Evolutionary conservation across 768 basidiomycete species (phyloP).

Genomic region (Macrolepiota fuliginosa): DNA sequence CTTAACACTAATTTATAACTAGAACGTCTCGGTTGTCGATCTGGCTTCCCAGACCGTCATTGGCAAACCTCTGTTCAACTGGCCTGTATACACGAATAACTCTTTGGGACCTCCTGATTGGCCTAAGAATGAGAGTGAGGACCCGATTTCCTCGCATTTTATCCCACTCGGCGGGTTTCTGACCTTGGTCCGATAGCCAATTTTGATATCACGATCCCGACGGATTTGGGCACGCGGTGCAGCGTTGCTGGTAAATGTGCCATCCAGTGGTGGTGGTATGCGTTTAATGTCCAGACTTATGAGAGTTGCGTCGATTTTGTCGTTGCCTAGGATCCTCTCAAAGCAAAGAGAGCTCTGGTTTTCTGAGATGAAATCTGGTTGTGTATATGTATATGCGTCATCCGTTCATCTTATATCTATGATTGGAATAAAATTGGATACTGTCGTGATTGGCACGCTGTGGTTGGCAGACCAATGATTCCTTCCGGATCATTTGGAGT

Average conservation of each 20-base stretch:
- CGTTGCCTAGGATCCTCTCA: slow-evolving; percentile 2
- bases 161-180: neutral
- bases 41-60: slow-evolving; percentile 26
- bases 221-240: slow-evolving; percentile 27
- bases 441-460: too few species aligned
- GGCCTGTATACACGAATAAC: slow-evolving; percentile 32
- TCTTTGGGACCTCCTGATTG: slow-evolving; percentile 27
- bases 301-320: slow-evolving; percentile 34
- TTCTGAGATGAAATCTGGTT: neutral
- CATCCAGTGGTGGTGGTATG: slow-evolving; percentile 38
- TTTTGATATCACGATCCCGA: slow-evolving; percentile 25
- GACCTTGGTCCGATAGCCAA: slow-evolving; percentile 19
- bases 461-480: too few species aligned
- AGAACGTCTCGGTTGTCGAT: slow-evolving; percentile 33
- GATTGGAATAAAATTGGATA: too few species aligned
- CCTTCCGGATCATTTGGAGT: too few species aligned
- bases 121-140: slow-evolving; percentile 34
- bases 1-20: neutral
- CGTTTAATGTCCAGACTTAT: slow-evolving; percentile 28
- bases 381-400: neutral
- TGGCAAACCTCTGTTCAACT: slow-evolving; percentile 26
- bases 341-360: neutral
- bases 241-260: slow-evolving; percentile 28
- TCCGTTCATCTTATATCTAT: neutral
- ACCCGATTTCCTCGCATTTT: neutral